Base-by-base conservation (phyloP, 805 yeast species). In the Metschnikowia vanudenii region DNA sequence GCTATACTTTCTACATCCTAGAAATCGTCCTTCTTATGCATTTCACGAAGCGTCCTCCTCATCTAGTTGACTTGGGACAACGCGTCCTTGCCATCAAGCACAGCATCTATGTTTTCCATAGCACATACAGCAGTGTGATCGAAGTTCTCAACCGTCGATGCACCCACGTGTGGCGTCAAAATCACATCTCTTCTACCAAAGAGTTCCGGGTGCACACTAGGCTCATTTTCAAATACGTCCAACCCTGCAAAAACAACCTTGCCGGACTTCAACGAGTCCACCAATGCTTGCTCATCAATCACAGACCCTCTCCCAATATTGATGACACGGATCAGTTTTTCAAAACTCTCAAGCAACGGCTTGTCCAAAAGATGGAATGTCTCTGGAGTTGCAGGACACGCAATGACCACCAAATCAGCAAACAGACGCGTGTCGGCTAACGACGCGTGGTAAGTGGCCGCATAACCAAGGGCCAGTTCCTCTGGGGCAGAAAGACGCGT, bases 221-320 rank as follows among this genome's bases (percentile, higher is more conserved):
- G 88, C 62, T 87, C 96, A 19, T 78, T 62, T 48, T 78, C 81
- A 61, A 69, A 85, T 4, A 87, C 96, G 57, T 87, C 96, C 28
- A 85, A 60, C 0, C 92, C 94, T 8, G 83, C 88, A 58, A 82
- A 78, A 7, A 75, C 64, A 2, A 87, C 72, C 43, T 81, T 76
- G 0, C 88, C 88, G 7, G 73, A 55, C 46, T 81, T 71, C 43
- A 87, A 68, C 0, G 84, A 91, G 4, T 67, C 72, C 10, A 85
- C 69, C 39, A 86, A 63, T 2, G 80, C 90, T n/a, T 76, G 71
- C 55, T 83, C 89, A 54, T 85, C 81, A 49, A 87, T 74, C 30
- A 85, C 77, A 2, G 76, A 56, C 1, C 95, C 96, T 49, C 96
- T 71, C 1, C 95, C 95, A 35, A 87, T 81, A 58, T 87, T 87